Conservation (phyloP, 805 yeast species). For the Candida montana region DNA sequence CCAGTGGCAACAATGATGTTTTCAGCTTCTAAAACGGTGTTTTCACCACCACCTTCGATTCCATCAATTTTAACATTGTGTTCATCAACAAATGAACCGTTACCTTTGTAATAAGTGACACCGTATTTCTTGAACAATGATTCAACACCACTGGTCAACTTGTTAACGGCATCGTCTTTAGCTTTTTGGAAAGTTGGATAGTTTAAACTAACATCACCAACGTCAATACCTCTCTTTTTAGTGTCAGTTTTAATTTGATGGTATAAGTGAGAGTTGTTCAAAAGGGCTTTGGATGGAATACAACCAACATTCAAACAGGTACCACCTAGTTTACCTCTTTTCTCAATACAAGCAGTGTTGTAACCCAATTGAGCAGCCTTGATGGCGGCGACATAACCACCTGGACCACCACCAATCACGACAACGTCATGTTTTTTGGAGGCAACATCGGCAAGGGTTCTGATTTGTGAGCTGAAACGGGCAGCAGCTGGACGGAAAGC, state of each 20-base stretch:
- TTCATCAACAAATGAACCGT: slow-evolving; percentile 82
- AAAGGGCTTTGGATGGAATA: slow-evolving; percentile 93
- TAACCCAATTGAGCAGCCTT: slow-evolving; percentile 95
- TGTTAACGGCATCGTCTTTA: slow-evolving; percentile 84
- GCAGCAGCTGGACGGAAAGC: slow-evolving; percentile 12
- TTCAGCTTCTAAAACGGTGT: slow-evolving; percentile 69
- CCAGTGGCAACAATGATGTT: slow-evolving; percentile 96
- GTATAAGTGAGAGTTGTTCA: slow-evolving; percentile 90
- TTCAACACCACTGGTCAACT: slow-evolving; percentile 91
- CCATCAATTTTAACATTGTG: slow-evolving; percentile 75
- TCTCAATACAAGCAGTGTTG: slow-evolving; percentile 94
- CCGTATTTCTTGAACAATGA: slow-evolving; percentile 92
- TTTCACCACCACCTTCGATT: slow-evolving; percentile 77
- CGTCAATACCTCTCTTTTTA: slow-evolving; percentile 83
- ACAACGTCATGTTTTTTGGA: slow-evolving; percentile 74
- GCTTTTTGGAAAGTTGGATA: slow-evolving; percentile 80
- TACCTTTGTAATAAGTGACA: slow-evolving; percentile 91
- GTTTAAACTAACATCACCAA: slow-evolving; percentile 70
- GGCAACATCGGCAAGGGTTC: slow-evolving; percentile 14
- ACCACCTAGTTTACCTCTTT: slow-evolving; percentile 95
- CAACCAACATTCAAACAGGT: slow-evolving; percentile 99
- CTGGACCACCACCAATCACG: slow-evolving; percentile 99
- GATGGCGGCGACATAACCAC: slow-evolving; percentile 98
- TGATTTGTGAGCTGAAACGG: slow-evolving; percentile 7
- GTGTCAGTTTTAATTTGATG: slow-evolving; percentile 88